Conservation (phyloP, 2,329 filamentous ascomycete genomes). For the Alternaria burnsii region DNA sequence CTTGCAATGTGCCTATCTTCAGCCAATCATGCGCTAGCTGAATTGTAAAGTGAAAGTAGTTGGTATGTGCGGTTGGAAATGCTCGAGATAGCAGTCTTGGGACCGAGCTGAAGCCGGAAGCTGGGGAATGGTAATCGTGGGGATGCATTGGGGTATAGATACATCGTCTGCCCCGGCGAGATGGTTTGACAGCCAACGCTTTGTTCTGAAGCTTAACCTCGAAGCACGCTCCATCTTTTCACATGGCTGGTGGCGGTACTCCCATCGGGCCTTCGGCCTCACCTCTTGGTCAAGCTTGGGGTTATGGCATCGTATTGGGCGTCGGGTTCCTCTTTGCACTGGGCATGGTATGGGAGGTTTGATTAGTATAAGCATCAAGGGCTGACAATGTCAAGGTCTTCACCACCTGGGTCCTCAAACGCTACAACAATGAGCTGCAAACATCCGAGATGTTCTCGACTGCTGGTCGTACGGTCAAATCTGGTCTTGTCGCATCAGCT, state of each 20-base stretch:
- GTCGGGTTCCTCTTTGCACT: conserved; percentile 42
- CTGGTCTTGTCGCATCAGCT: conserved; percentile 42
- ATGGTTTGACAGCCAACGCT: background rate
- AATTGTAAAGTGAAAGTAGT: background rate
- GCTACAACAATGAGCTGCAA: conserved; percentile 43
- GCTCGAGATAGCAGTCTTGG: conserved; percentile 26
- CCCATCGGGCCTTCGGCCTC: conserved; percentile 36
- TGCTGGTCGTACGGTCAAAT: conserved; percentile 44
- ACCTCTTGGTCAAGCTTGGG: conserved; percentile 41
- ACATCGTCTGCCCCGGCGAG: conserved; percentile 15
- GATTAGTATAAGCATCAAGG: background rate
- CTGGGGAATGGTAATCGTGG: background rate
- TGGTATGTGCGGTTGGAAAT: conserved; percentile 10
- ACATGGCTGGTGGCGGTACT: conserved; percentile 38
- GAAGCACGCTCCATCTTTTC: conserved; percentile 14
- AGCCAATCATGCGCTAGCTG: conserved; percentile 24
- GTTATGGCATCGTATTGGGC: conserved; percentile 47
- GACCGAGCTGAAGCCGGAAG: background rate
- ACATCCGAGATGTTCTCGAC: conserved; percentile 45
- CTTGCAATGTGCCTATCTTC: conserved; percentile 28
- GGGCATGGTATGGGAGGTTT: conserved; percentile 32
- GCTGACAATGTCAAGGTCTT: conserved; percentile 27
- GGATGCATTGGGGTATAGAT: conserved; percentile 28
- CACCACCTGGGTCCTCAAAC: conserved; percentile 41
- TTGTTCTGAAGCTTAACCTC: conserved; percentile 6